Evolutionary conservation across 495 filamentous ascomycete species (phyloP).

Genomic region (Astrothelium subdiscretum): DNA sequence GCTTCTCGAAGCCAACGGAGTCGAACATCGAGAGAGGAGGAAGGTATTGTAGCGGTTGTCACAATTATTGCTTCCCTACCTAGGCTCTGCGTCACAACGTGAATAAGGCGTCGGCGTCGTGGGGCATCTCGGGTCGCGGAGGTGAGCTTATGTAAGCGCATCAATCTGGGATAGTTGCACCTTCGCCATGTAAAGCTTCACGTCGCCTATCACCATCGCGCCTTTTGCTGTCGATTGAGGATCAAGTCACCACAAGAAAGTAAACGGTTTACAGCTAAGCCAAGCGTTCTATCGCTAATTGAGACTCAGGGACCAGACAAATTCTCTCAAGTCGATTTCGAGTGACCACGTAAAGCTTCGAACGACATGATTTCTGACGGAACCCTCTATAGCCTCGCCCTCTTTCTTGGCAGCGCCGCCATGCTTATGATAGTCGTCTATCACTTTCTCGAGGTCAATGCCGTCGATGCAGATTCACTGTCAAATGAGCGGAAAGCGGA

Average conservation of each 20-base stretch:
- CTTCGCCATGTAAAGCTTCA: neutral
- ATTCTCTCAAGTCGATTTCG: neutral
- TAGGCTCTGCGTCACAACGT: too few relatives aligned
- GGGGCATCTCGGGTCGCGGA: neutral
- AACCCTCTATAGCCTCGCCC: conserved; percentile 52
- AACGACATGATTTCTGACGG: conserved; percentile 33
- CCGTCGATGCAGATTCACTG: conserved; percentile 37
- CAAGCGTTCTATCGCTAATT: too few relatives aligned
- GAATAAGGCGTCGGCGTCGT: too few relatives aligned
- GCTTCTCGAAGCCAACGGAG: neutral
- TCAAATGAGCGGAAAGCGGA: conserved; percentile 26
- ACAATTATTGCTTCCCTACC: neutral
- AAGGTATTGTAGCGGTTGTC: neutral
- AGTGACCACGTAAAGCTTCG: neutral
- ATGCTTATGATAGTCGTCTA: conserved; percentile 94
- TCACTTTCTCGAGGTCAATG: conserved; percentile 95
- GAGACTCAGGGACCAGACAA: too few relatives aligned
- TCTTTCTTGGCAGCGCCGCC: conserved; percentile 81
- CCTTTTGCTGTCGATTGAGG: neutral
- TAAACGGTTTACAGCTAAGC: too few relatives aligned
- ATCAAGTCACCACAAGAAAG: too few relatives aligned
- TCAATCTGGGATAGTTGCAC: neutral
- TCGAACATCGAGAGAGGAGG: neutral
- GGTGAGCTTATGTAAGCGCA: neutral
- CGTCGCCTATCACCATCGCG: neutral